phyloP scores from a whole-genome alignment of 2,329 filamentous ascomycete genomes.

The Drechslerella coelobrocha region DNA sequence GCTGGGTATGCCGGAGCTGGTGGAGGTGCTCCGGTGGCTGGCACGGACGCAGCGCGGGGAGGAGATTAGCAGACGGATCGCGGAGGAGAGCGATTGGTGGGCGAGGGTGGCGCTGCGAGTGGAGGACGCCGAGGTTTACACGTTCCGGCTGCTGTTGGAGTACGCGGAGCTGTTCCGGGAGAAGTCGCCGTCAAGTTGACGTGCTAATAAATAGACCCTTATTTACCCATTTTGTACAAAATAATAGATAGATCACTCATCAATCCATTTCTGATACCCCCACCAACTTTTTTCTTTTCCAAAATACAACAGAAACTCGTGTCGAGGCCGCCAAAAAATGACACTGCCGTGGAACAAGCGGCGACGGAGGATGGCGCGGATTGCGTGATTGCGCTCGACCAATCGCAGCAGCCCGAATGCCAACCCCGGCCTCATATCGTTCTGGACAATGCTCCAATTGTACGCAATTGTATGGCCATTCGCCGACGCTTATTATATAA shows the following conservation, averaged over 20 bases:
- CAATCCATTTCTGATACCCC: too few species aligned
- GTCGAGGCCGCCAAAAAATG: neutral
- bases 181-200: too few species aligned
- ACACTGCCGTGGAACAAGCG: neutral
- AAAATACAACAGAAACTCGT: neutral
- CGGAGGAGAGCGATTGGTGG: slow-evolving; percentile 66
- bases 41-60: slow-evolving; percentile 62
- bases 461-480: too few species aligned
- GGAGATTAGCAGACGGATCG: slow-evolving; percentile 63
- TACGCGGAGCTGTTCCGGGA: slow-evolving; percentile 55
- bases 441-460: neutral
- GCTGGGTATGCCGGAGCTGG: slow-evolving; percentile 62
- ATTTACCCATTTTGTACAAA: too few species aligned
- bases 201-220: neutral
- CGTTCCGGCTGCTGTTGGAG: slow-evolving; percentile 69
- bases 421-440: neutral
- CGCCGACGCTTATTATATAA: slow-evolving; percentile 3
- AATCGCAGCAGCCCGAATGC: neutral
- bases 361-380: neutral
- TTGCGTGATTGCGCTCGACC: slow-evolving; percentile 2
- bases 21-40: slow-evolving; percentile 63
- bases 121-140: slow-evolving; percentile 67
- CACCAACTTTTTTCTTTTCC: too few species aligned
- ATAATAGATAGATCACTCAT: too few species aligned
- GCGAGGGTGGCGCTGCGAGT: slow-evolving; percentile 64